These are phyloP conservation scores for Penicillium sp. DNA, from an alignment of 2,329 filamentous ascomycete species.

Conservation along the genomic window DNA sequence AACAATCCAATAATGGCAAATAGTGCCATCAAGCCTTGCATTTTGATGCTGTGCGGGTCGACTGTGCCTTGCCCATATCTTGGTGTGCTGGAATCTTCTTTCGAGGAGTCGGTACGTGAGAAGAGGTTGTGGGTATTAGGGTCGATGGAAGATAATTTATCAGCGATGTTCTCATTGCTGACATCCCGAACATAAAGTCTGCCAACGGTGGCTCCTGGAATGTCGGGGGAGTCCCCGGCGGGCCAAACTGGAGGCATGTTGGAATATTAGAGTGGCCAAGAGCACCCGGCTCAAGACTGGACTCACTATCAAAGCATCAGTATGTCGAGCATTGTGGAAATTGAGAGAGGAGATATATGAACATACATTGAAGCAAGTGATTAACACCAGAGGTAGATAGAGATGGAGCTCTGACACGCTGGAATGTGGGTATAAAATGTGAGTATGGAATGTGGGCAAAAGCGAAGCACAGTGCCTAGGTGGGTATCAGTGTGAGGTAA, in stretches of 20 bases:
- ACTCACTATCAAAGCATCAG: conserved; percentile 18
- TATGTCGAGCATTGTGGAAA: conserved; percentile 6
- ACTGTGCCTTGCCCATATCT: conserved; percentile 40
- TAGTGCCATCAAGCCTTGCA: conserved; percentile 71
- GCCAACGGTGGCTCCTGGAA: conserved; percentile 20
- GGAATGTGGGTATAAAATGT: conserved; percentile 9
- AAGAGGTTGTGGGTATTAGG: conserved; percentile 29
- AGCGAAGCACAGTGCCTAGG: conserved; percentile 2
- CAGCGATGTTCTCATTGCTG: conserved; percentile 7
- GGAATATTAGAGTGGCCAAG: conserved; percentile 28
- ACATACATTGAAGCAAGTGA: conserved; percentile 15
- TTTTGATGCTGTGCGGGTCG: conserved; percentile 45
- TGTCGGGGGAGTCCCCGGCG: conserved; percentile 23
- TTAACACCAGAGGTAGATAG: conserved; percentile 15
- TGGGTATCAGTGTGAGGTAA: conserved; percentile 9
- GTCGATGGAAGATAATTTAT: conserved; percentile 24
- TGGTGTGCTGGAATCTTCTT: conserved; percentile 4
- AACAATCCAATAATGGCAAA: conserved; percentile 79
- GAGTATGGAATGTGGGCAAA: conserved; percentile 1
- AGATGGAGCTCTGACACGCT: conserved; percentile 2
- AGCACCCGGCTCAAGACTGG: conserved; percentile 38
- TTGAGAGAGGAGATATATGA: not conserved
- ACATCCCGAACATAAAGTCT: conserved; percentile 12
- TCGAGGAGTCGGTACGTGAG: conserved; percentile 27
- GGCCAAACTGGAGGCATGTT: conserved; percentile 33